Evolutionary conservation across 2,329 filamentous ascomycete genomes (phyloP).

Genomic region (Penicillium sp.): DNA sequence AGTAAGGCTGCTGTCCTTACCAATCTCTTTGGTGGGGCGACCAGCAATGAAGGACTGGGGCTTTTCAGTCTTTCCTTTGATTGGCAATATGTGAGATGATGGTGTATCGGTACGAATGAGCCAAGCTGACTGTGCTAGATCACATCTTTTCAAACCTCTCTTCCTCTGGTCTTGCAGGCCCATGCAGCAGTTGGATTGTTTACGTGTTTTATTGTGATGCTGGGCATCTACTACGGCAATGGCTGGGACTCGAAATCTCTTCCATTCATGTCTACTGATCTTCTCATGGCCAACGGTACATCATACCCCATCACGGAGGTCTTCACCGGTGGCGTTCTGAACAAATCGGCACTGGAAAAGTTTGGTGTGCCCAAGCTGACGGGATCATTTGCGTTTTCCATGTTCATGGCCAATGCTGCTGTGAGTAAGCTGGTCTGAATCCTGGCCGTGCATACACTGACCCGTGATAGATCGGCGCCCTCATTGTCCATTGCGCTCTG

Average conservation of each 20-base stretch:
- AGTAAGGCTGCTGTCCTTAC: constrained; percentile 46
- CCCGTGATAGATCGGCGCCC: constrained; percentile 51
- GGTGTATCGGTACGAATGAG: too few species aligned
- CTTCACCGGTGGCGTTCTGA: constrained; percentile 35
- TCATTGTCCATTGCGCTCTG: constrained; percentile 52
- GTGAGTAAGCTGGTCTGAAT: constrained; percentile 34
- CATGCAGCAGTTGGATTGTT: constrained; percentile 50
- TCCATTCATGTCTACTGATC: constrained; percentile 56
- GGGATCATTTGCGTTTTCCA: constrained; percentile 52
- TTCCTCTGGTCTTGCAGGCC: constrained; percentile 52
- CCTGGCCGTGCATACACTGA: constrained; percentile 5
- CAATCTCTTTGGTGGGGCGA: constrained; percentile 52
- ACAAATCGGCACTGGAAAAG: constrained; percentile 38
- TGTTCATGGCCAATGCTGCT: constrained; percentile 59
- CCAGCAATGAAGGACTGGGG: constrained; percentile 54
- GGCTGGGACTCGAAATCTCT: constrained; percentile 48
- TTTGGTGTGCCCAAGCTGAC: constrained; percentile 51
- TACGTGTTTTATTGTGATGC: constrained; percentile 52
- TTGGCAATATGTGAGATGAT: constrained; percentile 49
- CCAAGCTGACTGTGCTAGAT: constrained; percentile 41
- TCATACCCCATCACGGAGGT: constrained; percentile 43
- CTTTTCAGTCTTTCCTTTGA: constrained; percentile 53
- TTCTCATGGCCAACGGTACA: constrained; percentile 43
- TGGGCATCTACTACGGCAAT: constrained; percentile 53
- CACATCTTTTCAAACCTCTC: constrained; percentile 53